phyloP scores from a whole-genome alignment of 1,284 basidiomycete species.

The Bjerkandera adusta region DNA sequence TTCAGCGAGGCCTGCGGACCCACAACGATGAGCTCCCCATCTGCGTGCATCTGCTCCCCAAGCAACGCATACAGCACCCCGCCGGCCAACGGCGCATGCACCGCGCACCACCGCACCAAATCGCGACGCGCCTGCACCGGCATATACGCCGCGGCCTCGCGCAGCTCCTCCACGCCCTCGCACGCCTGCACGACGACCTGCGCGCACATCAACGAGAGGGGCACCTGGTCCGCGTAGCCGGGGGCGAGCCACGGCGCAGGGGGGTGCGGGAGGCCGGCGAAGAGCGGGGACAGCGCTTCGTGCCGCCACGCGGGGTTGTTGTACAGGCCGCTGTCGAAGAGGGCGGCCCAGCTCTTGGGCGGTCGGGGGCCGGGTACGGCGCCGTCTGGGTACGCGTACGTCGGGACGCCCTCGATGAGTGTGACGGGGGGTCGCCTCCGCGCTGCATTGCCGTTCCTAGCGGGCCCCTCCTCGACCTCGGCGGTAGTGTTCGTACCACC shows the following conservation, averaged over 20 bases:
- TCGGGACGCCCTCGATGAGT: slow-evolving; percentile 23
- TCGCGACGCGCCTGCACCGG: slow-evolving; percentile 54
- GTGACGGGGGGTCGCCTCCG: slow-evolving; percentile 16
- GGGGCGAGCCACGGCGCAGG: neutral
- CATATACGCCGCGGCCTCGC: slow-evolving; percentile 46
- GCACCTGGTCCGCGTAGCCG: slow-evolving; percentile 31
- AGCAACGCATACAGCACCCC: slow-evolving; percentile 47
- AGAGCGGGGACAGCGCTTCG: slow-evolving; percentile 49
- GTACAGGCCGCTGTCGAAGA: slow-evolving; percentile 20
- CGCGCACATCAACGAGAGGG: slow-evolving; percentile 41
- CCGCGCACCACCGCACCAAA: slow-evolving; percentile 53
- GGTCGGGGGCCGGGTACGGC: slow-evolving; percentile 25
- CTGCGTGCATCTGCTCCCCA: slow-evolving; percentile 46
- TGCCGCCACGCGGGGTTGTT: slow-evolving; percentile 45
- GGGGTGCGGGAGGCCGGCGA: slow-evolving; percentile 32
- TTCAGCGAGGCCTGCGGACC: slow-evolving; percentile 44
- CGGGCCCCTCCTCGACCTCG: no score
- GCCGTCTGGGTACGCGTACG: slow-evolving; percentile 27
- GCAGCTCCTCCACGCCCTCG: slow-evolving; percentile 25
- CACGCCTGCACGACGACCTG: slow-evolving; percentile 36
- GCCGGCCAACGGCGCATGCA: slow-evolving; percentile 51
- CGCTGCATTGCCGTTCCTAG: no score
- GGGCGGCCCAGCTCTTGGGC: slow-evolving; percentile 26
- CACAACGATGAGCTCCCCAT: slow-evolving; percentile 61
- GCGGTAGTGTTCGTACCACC: slow-evolving; percentile 10